Evolutionary conservation across 1,139 yeast genomes (phyloP).

Genomic region (Suhomyces bokatorum): DNA sequence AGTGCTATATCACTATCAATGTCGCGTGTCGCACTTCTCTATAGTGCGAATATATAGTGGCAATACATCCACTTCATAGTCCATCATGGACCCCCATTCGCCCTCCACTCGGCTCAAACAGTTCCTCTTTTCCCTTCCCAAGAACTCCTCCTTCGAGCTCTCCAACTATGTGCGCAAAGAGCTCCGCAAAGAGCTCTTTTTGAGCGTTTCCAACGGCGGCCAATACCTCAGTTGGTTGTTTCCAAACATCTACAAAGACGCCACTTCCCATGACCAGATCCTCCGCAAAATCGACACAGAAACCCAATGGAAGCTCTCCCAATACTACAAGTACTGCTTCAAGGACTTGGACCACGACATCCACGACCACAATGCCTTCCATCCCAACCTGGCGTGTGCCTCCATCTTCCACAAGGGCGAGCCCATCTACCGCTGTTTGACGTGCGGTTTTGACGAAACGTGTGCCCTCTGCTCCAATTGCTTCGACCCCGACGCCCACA

Average conservation of each 20-base stretch:
- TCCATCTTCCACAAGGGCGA: conserved; percentile 79
- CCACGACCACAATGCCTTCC: conserved; percentile 48
- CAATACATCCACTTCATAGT: background rate
- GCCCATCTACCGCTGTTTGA: conserved; percentile 78
- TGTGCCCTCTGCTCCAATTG: conserved; percentile 85
- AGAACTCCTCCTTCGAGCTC: conserved; percentile 36
- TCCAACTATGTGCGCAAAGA: conserved; percentile 35
- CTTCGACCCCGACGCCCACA: conserved; percentile 68
- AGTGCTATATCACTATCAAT: background rate
- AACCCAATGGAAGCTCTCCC: conserved; percentile 38
- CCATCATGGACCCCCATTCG: conserved; percentile 2
- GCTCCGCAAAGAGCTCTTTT: conserved; percentile 52
- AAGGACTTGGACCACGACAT: conserved; percentile 24
- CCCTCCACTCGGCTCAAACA: conserved; percentile 18
- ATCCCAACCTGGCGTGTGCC: conserved; percentile 75
- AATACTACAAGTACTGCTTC: conserved; percentile 29
- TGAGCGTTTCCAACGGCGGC: conserved; percentile 54
- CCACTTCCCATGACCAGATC: conserved; percentile 11
- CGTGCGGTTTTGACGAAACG: conserved; percentile 84
- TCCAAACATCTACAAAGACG: conserved; percentile 34
- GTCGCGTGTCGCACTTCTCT: background rate
- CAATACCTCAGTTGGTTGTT: conserved; percentile 51
- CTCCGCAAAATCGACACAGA: conserved; percentile 32
- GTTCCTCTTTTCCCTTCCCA: conserved; percentile 38
- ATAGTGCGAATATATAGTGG: too few relatives aligned